phyloP scores from a whole-genome alignment of 306 rosid genomes.

The Inga laurina region DNA sequence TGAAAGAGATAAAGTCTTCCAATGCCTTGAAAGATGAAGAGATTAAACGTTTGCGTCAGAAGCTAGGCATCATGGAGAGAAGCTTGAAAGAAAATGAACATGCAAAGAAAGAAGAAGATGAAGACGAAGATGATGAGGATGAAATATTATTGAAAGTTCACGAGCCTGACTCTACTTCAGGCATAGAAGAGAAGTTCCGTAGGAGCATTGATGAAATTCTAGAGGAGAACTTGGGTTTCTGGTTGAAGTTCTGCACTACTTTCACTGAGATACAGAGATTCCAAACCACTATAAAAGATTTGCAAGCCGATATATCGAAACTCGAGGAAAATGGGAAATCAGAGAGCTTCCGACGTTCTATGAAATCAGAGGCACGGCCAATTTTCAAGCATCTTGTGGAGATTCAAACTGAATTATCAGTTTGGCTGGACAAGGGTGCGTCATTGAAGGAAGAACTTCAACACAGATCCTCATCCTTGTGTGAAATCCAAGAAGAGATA shows the following conservation, averaged over 20 bases:
- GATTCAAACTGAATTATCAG: slow-evolving; percentile 67
- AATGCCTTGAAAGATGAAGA: slow-evolving; percentile 80
- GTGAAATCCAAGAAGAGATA: slow-evolving; percentile 81
- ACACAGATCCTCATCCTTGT: slow-evolving; percentile 70
- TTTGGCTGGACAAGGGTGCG: slow-evolving; percentile 65
- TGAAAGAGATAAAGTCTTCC: slow-evolving; percentile 63
- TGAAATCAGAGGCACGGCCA: slow-evolving; percentile 79
- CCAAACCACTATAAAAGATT: slow-evolving; percentile 63
- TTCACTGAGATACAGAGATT: slow-evolving; percentile 73
- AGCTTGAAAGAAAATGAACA: slow-evolving; percentile 49
- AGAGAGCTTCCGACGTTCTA: slow-evolving; percentile 42
- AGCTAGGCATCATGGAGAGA: slow-evolving; percentile 61
- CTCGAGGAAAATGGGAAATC: slow-evolving; percentile 50
- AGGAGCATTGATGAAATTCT: slow-evolving; percentile 71
- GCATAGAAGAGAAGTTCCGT: slow-evolving; percentile 71
- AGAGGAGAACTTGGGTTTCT: slow-evolving; percentile 86
- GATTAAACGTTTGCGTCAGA: slow-evolving; percentile 67
- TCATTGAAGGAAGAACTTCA: slow-evolving; percentile 70
- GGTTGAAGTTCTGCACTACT: slow-evolving; percentile 80
- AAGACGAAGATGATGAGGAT: not conserved
- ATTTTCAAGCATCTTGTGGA: slow-evolving; percentile 82
- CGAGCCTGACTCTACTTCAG: slow-evolving; percentile 47
- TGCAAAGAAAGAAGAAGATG: slow-evolving; percentile 31
- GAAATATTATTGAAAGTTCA: slow-evolving; percentile 26
- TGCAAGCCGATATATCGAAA: slow-evolving; percentile 57